phyloP scores from a whole-genome alignment of 2,329 filamentous ascomycete genomes.

The Claviceps spartinae region DNA sequence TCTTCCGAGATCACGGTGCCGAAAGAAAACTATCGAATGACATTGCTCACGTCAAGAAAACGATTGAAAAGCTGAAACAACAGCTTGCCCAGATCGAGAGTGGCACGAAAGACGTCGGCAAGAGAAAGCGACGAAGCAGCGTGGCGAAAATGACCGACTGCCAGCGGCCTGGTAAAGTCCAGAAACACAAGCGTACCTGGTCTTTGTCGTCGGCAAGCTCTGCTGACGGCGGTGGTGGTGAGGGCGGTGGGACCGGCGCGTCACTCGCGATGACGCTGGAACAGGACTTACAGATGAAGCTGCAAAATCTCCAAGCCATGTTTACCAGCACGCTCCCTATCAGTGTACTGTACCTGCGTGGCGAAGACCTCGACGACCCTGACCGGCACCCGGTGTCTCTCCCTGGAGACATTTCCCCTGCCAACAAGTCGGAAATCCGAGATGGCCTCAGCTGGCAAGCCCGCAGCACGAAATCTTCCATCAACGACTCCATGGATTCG shows the following conservation, averaged over 20 bases:
- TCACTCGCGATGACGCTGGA: constrained; percentile 39
- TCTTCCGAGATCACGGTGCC: constrained; percentile 91
- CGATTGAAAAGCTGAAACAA: constrained; percentile 89
- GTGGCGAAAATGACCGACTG: constrained; percentile 32
- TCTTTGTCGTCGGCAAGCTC: constrained; percentile 76
- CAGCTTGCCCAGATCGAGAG: constrained; percentile 71
- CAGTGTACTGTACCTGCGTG: constrained; percentile 64
- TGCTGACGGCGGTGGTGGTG: constrained; percentile 26
- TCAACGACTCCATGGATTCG: constrained; percentile 49
- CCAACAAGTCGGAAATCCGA: constrained; percentile 36
- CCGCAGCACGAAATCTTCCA: constrained; percentile 42
- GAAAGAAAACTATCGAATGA: constrained; percentile 93
- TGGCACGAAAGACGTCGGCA: constrained; percentile 53
- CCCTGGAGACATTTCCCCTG: constrained; percentile 50
- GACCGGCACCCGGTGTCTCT: constrained; percentile 66
- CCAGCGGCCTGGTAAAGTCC: constrained; percentile 63
- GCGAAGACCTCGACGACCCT: constrained; percentile 66
- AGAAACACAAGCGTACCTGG: constrained; percentile 89
- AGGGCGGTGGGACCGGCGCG: constrained; percentile 23
- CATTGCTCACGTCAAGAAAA: constrained; percentile 87
- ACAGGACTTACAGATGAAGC: constrained; percentile 67
- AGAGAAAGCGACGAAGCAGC: constrained; percentile 44
- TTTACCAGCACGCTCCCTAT: constrained; percentile 71
- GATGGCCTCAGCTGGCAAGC: constrained; percentile 37
- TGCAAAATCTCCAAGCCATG: constrained; percentile 73